These are phyloP conservation scores for Carex scoparia DNA, from an alignment of 176 grass and related monocot species.

Conservation along the genomic window DNA sequence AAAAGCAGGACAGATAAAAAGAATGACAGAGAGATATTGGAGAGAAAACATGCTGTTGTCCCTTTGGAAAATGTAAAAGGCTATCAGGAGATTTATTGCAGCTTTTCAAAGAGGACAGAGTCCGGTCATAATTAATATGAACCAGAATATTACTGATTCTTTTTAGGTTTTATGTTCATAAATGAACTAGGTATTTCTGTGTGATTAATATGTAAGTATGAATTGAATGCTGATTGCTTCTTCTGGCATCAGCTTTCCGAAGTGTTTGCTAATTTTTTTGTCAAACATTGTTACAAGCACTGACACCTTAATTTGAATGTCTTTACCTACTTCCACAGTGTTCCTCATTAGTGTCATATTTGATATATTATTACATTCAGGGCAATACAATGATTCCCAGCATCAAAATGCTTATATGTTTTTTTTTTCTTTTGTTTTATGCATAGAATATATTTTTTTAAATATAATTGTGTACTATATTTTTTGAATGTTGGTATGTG, in stretches of 20 bases:
- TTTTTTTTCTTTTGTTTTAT: neutral
- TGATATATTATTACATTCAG: neutral
- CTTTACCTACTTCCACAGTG: neutral
- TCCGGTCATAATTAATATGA: neutral
- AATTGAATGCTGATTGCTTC: neutral
- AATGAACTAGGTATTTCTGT: neutral
- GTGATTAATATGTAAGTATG: neutral
- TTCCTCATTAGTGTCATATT: neutral
- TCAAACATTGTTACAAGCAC: neutral
- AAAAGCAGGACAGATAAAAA: neutral
- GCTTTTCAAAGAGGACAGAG: neutral
- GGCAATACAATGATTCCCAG: neutral
- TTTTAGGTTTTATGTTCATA: neutral
- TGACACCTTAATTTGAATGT: neutral
- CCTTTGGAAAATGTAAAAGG: neutral
- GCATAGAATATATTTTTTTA: neutral
- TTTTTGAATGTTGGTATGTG: neutral
- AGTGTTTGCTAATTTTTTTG: neutral
- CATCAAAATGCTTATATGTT: neutral
- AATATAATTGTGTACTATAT: neutral
- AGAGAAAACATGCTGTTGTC: neutral
- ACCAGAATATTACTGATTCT: neutral
- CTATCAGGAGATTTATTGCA: neutral
- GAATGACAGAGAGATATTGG: neutral
- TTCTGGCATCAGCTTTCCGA: neutral